Percentiles rank a stretch among this genome's conserved stretches.
These are phyloP conservation scores for Solanum virginianum DNA, from an alignment of 257 asterid genomes.

Conservation along the genomic window DNA sequence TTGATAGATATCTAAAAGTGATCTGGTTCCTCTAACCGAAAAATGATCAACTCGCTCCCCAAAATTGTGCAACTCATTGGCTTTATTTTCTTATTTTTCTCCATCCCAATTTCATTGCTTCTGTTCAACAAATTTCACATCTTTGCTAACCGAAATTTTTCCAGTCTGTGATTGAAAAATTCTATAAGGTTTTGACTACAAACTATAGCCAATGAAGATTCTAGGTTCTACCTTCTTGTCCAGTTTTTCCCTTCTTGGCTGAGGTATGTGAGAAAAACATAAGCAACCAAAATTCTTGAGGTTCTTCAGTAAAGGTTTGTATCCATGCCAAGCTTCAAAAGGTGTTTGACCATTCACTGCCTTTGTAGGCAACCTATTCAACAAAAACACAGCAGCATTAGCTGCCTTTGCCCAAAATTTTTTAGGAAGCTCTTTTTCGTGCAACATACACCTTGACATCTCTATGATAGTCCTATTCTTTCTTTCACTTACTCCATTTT, in stretches of 20 bases:
- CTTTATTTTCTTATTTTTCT: not conserved
- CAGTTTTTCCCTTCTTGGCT: not conserved
- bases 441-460: not conserved
- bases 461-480: not conserved
- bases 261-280: not conserved
- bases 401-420: not conserved
- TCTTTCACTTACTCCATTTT: constrained; percentile 3
- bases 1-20: not conserved
- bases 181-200: not conserved
- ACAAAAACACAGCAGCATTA: not conserved
- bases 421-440: not conserved
- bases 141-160: not conserved
- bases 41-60: not conserved
- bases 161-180: not conserved
- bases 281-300: not conserved
- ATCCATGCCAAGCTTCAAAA: not conserved
- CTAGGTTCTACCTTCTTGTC: not conserved
- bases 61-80: not conserved
- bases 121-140: not conserved
- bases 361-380: not conserved
- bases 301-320: not conserved
- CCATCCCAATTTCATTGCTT: not conserved
- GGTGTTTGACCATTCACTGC: not conserved
- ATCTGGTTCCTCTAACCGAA: not conserved
- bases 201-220: not conserved